These are phyloP conservation scores for Hypoxylon sp. DNA, from an alignment of 2,329 filamentous ascomycete genomes.

Conservation along the genomic window DNA sequence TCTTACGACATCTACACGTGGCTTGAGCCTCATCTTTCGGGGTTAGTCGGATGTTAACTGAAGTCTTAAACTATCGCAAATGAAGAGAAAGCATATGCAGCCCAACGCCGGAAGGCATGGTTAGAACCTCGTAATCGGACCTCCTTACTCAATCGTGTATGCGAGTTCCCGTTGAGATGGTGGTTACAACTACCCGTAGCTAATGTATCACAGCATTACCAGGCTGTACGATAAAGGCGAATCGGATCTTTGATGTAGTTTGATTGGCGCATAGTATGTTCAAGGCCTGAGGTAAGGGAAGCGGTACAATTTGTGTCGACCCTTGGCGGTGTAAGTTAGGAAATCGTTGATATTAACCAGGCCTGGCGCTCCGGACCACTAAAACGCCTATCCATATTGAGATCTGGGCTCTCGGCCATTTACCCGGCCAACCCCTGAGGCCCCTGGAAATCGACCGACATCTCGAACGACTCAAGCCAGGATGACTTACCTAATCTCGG, in stretches of 20 bases:
- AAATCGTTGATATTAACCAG: constrained; percentile 11
- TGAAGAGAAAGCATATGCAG: neutral
- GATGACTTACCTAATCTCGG: constrained; percentile 3
- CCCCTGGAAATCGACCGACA: neutral
- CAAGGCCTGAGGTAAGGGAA: neutral
- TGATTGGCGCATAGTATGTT: neutral
- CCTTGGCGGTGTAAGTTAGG: constrained; percentile 9
- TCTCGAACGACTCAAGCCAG: neutral
- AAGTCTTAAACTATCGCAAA: neutral
- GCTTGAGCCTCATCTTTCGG: constrained; percentile 10
- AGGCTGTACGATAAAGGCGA: neutral
- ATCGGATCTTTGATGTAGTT: neutral
- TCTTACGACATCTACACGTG: constrained; percentile 4
- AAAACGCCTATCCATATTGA: neutral
- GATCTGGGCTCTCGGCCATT: constrained; percentile 12
- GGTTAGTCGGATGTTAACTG: neutral
- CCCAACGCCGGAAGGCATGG: neutral
- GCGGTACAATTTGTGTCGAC: constrained; percentile 1
- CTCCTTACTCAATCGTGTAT: constrained; percentile 23
- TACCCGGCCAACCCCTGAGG: constrained; percentile 7
- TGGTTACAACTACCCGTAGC: neutral
- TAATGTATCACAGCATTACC: constrained; percentile 14
- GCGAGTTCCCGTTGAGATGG: constrained; percentile 12
- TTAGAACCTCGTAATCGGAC: constrained; percentile 12
- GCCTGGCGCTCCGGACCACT: neutral